phyloP scores from a whole-genome alignment of 2,329 filamentous ascomycete genomes.

The Trematosphaeria pertusa region DNA sequence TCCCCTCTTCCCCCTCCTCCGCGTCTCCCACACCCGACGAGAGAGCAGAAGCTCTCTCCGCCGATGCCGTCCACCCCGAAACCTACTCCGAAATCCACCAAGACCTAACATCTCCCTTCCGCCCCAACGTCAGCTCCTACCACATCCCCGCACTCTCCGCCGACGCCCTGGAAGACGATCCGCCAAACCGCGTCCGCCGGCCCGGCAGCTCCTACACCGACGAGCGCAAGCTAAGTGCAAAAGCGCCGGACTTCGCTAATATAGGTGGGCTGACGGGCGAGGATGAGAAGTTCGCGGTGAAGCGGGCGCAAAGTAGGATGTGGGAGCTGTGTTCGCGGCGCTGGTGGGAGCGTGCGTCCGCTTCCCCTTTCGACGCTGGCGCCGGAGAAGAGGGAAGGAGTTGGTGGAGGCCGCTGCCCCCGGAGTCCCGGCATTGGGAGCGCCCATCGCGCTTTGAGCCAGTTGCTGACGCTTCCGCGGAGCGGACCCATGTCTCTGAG shows the following conservation, averaged over 20 bases:
- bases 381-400: conserved; percentile 58
- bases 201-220: conserved; percentile 33
- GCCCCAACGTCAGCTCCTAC: conserved; percentile 78
- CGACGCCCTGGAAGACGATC: conserved; percentile 59
- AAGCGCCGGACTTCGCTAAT: conserved; percentile 68
- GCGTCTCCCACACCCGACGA: conserved; percentile 9
- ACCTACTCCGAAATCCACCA: conserved; percentile 78
- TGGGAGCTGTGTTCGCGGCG: conserved; percentile 80
- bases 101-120: conserved; percentile 76
- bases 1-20: conserved; percentile 57
- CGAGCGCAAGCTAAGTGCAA: conserved; percentile 28
- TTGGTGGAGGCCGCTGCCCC: conserved; percentile 74
- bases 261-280: conserved; percentile 76
- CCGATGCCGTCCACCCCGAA: conserved; percentile 68
- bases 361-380: conserved; percentile 67
- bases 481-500: conserved; percentile 2
- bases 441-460: conserved; percentile 2
- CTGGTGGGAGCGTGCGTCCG: conserved; percentile 73
- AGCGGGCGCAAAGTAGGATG: conserved; percentile 75
- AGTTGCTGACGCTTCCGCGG: background rate
- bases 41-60: conserved; percentile 20
- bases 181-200: conserved; percentile 51
- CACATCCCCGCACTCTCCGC: conserved; percentile 48
- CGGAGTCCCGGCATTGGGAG: conserved; percentile 73
- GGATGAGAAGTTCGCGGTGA: conserved; percentile 83